Percentiles rank a stretch among this genome's conserved stretches.
These are phyloP conservation scores for Candida stauntonica DNA, from an alignment of 805 yeast species.

Conservation along the genomic window DNA sequence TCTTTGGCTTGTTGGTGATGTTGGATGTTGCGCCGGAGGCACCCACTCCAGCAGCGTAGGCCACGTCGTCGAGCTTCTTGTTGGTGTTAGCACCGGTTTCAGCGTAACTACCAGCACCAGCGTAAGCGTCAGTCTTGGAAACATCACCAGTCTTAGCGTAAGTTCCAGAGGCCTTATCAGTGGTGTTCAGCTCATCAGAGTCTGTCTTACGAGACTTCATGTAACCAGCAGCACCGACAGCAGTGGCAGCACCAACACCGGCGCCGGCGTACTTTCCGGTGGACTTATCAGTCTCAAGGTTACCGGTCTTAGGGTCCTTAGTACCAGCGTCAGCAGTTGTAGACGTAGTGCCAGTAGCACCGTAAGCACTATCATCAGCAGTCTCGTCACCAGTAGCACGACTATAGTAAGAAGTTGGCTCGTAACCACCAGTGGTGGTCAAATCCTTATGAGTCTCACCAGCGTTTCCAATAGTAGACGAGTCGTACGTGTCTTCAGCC, in stretches of 20 bases:
- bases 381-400: constrained; percentile 9
- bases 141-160: constrained; percentile 7
- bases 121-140: too few species aligned
- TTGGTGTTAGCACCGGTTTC: too few species aligned
- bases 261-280: too few species aligned
- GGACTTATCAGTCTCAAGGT: too few species aligned
- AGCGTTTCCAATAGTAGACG: constrained; percentile 4
- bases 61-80: constrained; percentile 12
- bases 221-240: too few species aligned
- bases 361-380: constrained; percentile 3
- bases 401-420: constrained; percentile 19
- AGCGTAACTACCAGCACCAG: too few species aligned
- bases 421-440: constrained; percentile 19
- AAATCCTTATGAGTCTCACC: constrained; percentile 14
- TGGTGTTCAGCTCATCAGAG: too few species aligned
- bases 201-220: too few species aligned
- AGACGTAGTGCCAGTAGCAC: neutral
- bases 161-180: too few species aligned
- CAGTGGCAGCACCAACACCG: too few species aligned
- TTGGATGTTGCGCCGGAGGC: constrained; percentile 7
- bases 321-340: neutral
- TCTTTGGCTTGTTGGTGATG: too few species aligned
- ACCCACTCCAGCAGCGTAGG: constrained; percentile 11
- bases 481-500: constrained; percentile 20
- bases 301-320: constrained; percentile 4